Evolutionary conservation across 768 basidiomycete species (phyloP), one percentile per base, ranked within the genome.

Genomic region (Mycena crocata): DNA sequence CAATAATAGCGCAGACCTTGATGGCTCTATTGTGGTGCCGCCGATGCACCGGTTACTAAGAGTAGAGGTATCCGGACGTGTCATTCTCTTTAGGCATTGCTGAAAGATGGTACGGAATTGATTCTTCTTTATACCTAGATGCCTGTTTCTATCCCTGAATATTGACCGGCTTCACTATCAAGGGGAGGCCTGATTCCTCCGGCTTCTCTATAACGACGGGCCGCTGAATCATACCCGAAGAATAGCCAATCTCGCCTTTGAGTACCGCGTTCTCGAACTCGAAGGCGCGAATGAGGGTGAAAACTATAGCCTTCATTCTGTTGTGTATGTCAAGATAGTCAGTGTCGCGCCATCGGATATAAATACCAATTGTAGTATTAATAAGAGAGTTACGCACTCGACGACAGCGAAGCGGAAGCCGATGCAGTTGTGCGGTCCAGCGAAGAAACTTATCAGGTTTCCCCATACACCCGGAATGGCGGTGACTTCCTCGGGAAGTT

Each of bases 371-470:
- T n/a, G n/a, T 3, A 23, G 12, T 10, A 17, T 26, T 6, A 10
- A 37, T 17, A 44, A 13, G 19, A 15, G 31, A 62, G n/a, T n/a
- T n/a, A n/a, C 61, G 21, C 30, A 62, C 87, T 89, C 89, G 19
- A 86, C 30, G 8, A 49, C 15, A 15, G 48, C 30, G 30, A 49
- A 49, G 30, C 48, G 48, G 30, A 49, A 91, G 0, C 90, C 90
- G 37, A 92, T 90, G 66, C 91, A 93, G 0, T 88, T 83, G 24
- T 84, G 83, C 19, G 89, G 87, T 5, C 62, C 91, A 28, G 88
- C 88, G 3, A 89, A 69, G 82, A 93, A 93, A 0, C 87, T 83
- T 31, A 91, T 71, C 68, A 87, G 72, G 71, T 89, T 84, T 7
- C 85, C 82, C 85, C 86, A 90, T 0, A 90, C 81, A 13, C 90